Conservation (phyloP, 2,329 filamentous ascomycete genomes). For the Alternaria brassicae region DNA sequence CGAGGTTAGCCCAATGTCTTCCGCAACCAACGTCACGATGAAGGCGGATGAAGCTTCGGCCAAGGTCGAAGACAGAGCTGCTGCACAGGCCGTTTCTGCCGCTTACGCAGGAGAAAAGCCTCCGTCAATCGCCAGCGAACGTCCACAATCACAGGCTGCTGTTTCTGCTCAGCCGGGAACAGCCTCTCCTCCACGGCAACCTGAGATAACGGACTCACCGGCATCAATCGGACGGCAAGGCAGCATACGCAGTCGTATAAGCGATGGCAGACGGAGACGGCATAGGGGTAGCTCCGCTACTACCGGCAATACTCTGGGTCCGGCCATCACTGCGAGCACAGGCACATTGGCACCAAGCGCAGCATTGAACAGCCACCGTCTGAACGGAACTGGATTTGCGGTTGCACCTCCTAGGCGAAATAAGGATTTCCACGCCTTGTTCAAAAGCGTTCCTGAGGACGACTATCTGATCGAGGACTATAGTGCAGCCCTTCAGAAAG, state of each 20-base stretch:
- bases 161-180: constrained; percentile 42
- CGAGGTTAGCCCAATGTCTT: constrained; percentile 63
- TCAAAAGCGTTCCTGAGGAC: constrained; percentile 96
- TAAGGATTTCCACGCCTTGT: constrained; percentile 89
- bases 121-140: constrained; percentile 40
- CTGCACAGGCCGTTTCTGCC: constrained; percentile 66
- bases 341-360: constrained; percentile 71
- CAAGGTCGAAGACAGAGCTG: constrained; percentile 65
- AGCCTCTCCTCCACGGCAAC: constrained; percentile 66
- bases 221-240: constrained; percentile 60
- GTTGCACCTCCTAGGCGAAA: constrained; percentile 97
- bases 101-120: constrained; percentile 61
- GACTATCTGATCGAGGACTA: constrained; percentile 99
- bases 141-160: constrained; percentile 51
- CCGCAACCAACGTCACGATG: constrained; percentile 64
- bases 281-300: constrained; percentile 81
- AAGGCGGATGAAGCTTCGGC: constrained; percentile 61
- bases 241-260: constrained; percentile 62
- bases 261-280: constrained; percentile 62
- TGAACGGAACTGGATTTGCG: constrained; percentile 94
- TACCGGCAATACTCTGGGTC: constrained; percentile 71
- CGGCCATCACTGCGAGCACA: constrained; percentile 74
- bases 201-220: constrained; percentile 69
- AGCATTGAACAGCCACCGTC: constrained; percentile 69
- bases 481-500: constrained; percentile 92